Conservation (phyloP, 768 basidiomycete genomes). For the Tylopilus vinaceipallidus region DNA sequence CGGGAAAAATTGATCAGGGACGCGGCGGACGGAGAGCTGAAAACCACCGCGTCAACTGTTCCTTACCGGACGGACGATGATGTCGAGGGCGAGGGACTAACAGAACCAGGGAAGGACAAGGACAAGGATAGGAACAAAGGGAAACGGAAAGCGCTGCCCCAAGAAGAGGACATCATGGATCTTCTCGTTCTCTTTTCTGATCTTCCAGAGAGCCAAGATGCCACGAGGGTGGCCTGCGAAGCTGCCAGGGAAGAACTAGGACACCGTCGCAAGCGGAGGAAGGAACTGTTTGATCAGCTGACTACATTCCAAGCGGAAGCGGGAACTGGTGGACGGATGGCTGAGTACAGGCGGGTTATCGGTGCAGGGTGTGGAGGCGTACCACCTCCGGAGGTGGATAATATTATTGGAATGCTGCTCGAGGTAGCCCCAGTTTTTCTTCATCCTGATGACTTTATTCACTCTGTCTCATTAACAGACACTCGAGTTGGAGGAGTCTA, state of each 20-base stretch:
- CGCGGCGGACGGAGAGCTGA: conserved; percentile 55
- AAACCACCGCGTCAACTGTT: conserved; percentile 43
- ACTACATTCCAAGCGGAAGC: conserved; percentile 85
- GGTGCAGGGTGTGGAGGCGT: conserved; percentile 88
- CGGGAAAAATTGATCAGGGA: conserved; percentile 71
- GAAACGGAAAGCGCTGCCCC: conserved; percentile 50
- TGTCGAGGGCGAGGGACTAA: conserved; percentile 38
- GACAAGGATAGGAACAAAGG: conserved; percentile 52
- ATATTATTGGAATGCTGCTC: conserved; percentile 77
- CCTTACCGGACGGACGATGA: conserved; percentile 49
- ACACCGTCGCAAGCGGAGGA: conserved; percentile 65
- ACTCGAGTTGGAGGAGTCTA: conserved; percentile 79
- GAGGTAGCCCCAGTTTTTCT: conserved; percentile 51
- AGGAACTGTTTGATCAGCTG: conserved; percentile 69
- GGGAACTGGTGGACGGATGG: conserved; percentile 86
- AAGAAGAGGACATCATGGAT: conserved; percentile 63
- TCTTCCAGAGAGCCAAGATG: conserved; percentile 57
- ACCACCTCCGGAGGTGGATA: conserved; percentile 83
- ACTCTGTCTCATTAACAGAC: conserved; percentile 55
- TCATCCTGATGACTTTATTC: neutral
- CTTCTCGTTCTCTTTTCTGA: conserved; percentile 55
- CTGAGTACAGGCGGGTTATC: conserved; percentile 85
- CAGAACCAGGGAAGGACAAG: conserved; percentile 33
- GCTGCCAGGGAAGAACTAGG: conserved; percentile 61
- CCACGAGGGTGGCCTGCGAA: conserved; percentile 54